Conservation (phyloP, 495 filamentous ascomycete genomes). For the Clohesyomyces aquaticus region DNA sequence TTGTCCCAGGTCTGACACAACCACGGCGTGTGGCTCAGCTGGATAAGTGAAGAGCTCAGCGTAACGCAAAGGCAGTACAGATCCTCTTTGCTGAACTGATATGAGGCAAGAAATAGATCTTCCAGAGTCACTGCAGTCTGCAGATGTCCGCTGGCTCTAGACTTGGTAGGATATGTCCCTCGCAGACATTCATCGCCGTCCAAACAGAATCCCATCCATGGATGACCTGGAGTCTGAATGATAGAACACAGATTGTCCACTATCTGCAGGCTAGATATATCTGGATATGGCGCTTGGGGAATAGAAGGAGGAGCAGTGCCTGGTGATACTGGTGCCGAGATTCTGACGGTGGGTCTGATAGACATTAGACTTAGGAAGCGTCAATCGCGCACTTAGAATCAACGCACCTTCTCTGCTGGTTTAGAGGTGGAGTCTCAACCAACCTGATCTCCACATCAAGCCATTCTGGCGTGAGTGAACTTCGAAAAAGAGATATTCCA, state of each 20-base stretch:
- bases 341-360: background rate
- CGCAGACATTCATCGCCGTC: background rate
- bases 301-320: background rate
- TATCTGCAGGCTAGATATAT: background rate
- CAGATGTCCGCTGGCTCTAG: background rate
- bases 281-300: background rate
- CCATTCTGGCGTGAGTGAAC: background rate
- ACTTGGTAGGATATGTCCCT: background rate
- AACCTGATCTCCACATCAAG: background rate
- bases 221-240: background rate
- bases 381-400: background rate
- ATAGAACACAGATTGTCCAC: background rate
- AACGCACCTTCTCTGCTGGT: background rate
- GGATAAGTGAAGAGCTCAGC: slow-evolving; percentile 8
- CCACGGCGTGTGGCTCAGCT: slow-evolving; percentile 6
- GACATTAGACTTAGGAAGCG: background rate
- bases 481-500: background rate
- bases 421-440: background rate
- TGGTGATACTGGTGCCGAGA: background rate
- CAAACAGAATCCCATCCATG: background rate
- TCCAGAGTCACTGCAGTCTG: background rate
- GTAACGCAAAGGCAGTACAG: background rate
- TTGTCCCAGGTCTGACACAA: background rate
- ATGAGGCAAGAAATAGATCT: background rate
- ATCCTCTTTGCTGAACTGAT: slow-evolving; percentile 1